phyloP scores from a whole-genome alignment of 2,329 filamentous ascomycete genomes.

The Coleophoma crateriformis region DNA sequence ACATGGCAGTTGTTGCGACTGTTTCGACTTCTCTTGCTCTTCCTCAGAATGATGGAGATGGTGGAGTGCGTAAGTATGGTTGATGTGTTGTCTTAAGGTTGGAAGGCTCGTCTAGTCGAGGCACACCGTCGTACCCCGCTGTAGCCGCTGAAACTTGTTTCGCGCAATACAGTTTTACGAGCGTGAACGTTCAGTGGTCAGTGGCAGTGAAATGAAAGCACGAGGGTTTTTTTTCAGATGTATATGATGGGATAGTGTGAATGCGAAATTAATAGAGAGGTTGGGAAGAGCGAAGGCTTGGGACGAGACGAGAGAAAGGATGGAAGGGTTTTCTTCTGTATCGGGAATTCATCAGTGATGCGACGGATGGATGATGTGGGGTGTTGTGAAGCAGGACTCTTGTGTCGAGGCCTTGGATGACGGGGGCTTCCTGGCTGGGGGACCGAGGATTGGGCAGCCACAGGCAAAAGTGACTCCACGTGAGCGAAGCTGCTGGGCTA shows the following conservation, averaged over 20 bases:
- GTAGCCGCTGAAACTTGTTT: not conserved
- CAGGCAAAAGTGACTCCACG: not conserved
- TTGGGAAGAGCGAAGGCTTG: not conserved
- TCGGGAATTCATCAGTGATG: not conserved
- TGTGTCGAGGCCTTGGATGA: not conserved
- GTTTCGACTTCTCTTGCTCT: not conserved
- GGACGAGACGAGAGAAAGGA: not conserved
- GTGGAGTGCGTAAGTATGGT: not conserved
- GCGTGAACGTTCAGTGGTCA: too few relatives aligned
- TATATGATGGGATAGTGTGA: not conserved
- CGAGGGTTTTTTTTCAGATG: too few relatives aligned
- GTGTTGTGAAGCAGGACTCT: not conserved
- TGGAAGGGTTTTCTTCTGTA: not conserved
- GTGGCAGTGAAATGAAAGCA: too few relatives aligned
- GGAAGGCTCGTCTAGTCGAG: not conserved
- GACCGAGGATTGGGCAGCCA: not conserved
- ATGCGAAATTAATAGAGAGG: not conserved
- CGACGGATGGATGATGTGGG: not conserved
- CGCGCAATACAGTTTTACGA: not conserved
- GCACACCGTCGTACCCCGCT: not conserved
- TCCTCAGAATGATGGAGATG: not conserved
- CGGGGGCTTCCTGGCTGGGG: not conserved
- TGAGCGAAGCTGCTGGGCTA: not conserved
- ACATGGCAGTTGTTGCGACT: conserved; percentile 11
- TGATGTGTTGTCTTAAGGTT: too few relatives aligned